Evolutionary conservation across 257 asterid species (phyloP), one percentile per base, ranked within the genome.

Genomic region (Plantago elongata): DNA sequence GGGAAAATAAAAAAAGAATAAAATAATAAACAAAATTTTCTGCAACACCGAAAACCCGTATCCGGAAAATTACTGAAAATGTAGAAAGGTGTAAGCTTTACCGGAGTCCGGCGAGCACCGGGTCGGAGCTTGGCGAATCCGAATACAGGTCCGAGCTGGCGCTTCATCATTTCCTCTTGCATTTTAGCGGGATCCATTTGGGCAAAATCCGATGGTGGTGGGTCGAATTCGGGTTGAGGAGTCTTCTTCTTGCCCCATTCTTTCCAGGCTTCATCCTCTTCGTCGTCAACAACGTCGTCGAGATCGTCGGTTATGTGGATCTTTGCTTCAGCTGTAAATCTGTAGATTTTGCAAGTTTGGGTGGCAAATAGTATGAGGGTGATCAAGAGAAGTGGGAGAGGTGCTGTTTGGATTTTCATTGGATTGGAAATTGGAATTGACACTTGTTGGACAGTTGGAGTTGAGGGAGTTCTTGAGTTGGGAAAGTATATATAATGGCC

Each of bases 81-180:
- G 46, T 51, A 62, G 43, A 18, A 11, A 54, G 67, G 4, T 9
- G 2, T 2, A n/a, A 60, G 2, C 15, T 16, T 12, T 78, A 92
- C 97, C 78, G 78, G 74, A 70, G 81, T 83, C 50, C 97, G 88
- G 45, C 68, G 80, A 57, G 73, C 57, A 1, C 96, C 95, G 15
- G 83, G 83, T 37, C 83, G 94, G 80, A 93, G 97, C 82, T 93
- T 93, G 14, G 76, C 94, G 68, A 93, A 93, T 5, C 99, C 99
- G 62, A 89, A 84, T 60, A 82, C 85, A n/a, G 96, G 96, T 11
- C 95, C 97, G 51, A 44, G 9, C 22, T 81, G 87, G 60, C 81
- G 83, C 80, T 83, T 87, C 80, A 84, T 79, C 85, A 84, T 79
- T 61, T 84, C 88, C 8, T 75, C 83, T 72, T 86, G 94, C 81